A percentile compares a stretch with the other conserved stretches of the same genome.
phyloP scores from a whole-genome alignment of 345 rosid species.

The Eutrema heterophyllum region DNA sequence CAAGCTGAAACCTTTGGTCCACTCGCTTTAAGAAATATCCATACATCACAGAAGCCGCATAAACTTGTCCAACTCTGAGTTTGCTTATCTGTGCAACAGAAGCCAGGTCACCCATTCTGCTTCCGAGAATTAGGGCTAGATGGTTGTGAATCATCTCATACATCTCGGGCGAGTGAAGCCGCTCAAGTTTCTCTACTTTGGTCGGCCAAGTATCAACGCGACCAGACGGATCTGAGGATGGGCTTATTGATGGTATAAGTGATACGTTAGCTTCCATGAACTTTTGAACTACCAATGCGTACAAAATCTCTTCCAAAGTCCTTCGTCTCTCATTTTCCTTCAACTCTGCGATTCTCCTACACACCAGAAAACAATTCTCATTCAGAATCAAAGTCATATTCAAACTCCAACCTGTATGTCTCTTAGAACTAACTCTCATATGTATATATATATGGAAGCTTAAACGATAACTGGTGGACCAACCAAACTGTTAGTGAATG shows the following conservation, averaged over 20 bases:
- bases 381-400: background rate
- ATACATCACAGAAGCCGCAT: slow-evolving; percentile 97
- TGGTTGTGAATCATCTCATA: slow-evolving; percentile 98
- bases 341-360: slow-evolving; percentile 93
- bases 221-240: slow-evolving; percentile 53
- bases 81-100: slow-evolving; percentile 77
- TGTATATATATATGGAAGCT: background rate
- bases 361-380: background rate
- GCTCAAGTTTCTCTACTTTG: slow-evolving; percentile 61
- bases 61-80: slow-evolving; percentile 94
- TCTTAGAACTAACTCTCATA: background rate
- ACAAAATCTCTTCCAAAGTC: slow-evolving; percentile 80
- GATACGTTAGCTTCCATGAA: slow-evolving; percentile 90
- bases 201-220: slow-evolving; percentile 63
- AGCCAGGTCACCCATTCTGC: slow-evolving; percentile 47
- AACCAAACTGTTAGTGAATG: background rate
- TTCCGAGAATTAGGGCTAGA: slow-evolving; percentile 73
- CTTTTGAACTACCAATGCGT: slow-evolving; percentile 84
- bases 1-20: slow-evolving; percentile 94
- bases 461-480: background rate
- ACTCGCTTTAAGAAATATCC: slow-evolving; percentile 94
- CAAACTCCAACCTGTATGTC: background rate
- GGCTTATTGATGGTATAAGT: slow-evolving; percentile 55
- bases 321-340: slow-evolving; percentile 83
- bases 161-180: slow-evolving; percentile 84